Percentiles rank a stretch among this genome's conserved stretches.
phyloP scores from a whole-genome alignment of 352 stramenopile species.

The Globisporangium alternatum region DNA sequence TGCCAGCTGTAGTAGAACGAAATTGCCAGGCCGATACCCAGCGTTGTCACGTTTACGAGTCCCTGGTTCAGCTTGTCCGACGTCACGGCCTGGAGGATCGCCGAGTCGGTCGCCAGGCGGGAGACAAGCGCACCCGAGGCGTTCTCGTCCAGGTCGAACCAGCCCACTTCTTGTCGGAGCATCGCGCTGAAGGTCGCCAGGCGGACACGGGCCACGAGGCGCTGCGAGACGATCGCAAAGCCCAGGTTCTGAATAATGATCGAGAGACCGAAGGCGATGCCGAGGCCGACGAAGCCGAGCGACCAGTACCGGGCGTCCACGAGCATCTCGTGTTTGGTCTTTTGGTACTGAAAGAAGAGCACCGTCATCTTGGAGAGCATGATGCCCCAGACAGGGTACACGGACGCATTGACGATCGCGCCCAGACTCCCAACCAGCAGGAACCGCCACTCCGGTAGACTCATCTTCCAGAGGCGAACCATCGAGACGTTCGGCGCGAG shows the following conservation, averaged over 20 bases:
- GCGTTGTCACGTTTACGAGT: conserved; percentile 48
- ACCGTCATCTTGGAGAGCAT: conserved; percentile 44
- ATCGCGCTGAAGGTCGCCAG: conserved; percentile 45
- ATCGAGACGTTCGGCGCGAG: too few species aligned
- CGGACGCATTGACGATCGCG: conserved; percentile 32
- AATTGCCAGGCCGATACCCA: background rate
- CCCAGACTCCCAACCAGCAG: conserved; percentile 32
- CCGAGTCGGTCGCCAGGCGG: conserved; percentile 64
- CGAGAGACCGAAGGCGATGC: too few species aligned
- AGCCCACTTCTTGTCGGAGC: conserved; percentile 67
- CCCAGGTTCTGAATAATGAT: conserved; percentile 22
- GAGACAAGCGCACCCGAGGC: conserved; percentile 53
- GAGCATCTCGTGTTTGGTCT: conserved; percentile 39
- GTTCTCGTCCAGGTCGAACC: conserved; percentile 66
- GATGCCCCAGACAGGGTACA: conserved; percentile 48
- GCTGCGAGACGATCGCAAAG: too few species aligned
- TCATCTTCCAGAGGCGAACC: conserved; percentile 29
- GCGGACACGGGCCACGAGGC: conserved; percentile 25
- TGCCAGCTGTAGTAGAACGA: conserved; percentile 1
- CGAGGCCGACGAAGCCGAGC: conserved; percentile 21
- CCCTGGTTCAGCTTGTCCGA: conserved; percentile 57
- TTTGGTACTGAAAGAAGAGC: conserved; percentile 40
- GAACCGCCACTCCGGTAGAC: conserved; percentile 36
- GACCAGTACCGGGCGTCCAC: conserved; percentile 30
- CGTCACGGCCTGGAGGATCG: conserved; percentile 68